Conservation (phyloP, 345 rosid genomes). For the Anacardium occidentale region DNA sequence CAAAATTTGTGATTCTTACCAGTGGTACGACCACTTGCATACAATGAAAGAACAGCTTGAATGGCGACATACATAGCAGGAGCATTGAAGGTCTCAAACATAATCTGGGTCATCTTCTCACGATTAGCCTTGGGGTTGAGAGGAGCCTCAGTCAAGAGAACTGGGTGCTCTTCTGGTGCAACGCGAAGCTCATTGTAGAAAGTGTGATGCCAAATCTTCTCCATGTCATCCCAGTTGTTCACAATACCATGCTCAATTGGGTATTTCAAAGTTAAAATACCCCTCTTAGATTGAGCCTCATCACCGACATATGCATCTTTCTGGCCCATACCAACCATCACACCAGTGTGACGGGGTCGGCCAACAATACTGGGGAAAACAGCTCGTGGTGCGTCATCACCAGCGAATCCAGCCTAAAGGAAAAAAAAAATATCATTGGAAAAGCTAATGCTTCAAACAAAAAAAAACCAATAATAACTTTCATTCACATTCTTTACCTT, state of each 20-base stretch:
- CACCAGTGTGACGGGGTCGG: conserved; percentile 93
- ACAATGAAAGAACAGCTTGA: conserved; percentile 90
- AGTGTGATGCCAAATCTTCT: conserved; percentile 92
- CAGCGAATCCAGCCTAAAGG: conserved; percentile 88
- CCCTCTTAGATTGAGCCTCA: conserved; percentile 75
- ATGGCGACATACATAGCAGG: conserved; percentile 95
- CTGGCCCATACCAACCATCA: conserved; percentile 85
- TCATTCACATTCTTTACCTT: conserved; percentile 40
- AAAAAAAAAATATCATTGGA: not conserved
- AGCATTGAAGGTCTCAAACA: conserved; percentile 90
- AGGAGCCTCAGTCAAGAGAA: conserved; percentile 84
- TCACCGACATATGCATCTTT: conserved; percentile 93
- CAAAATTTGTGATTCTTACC: conserved; percentile 42
- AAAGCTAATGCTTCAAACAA: not conserved
- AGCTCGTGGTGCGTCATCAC: conserved; percentile 89
- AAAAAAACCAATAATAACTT: not conserved
- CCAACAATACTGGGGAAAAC: conserved; percentile 94
- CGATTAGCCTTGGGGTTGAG: conserved; percentile 97
- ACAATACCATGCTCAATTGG: conserved; percentile 93
- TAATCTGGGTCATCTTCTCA: conserved; percentile 97
- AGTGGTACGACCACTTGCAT: conserved; percentile 97
- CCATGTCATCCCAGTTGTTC: conserved; percentile 97
- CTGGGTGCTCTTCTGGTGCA: conserved; percentile 87
- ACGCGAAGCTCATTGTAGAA: conserved; percentile 96
- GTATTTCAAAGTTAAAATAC: conserved; percentile 76